Evolutionary conservation across 1,284 basidiomycete species (phyloP).

Genomic region (Wallemia hederae): DNA sequence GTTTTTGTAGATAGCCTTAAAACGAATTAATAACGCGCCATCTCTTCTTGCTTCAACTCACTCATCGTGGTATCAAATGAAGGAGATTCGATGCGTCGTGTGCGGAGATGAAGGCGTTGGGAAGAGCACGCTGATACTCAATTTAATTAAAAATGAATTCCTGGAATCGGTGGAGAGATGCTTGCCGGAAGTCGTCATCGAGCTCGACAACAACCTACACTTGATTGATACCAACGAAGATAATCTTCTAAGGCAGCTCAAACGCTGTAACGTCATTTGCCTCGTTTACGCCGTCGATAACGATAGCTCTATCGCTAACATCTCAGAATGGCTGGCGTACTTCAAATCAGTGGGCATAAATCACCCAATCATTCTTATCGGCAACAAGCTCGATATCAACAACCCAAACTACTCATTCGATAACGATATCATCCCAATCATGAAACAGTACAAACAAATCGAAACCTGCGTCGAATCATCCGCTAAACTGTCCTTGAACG

Average conservation of each 20-base stretch:
- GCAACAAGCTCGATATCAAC: slow-evolving; percentile 90
- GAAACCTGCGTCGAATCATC: slow-evolving; percentile 96
- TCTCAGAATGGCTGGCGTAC: slow-evolving; percentile 91
- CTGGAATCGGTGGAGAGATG: not conserved
- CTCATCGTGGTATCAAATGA: not conserved
- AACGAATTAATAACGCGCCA: not conserved
- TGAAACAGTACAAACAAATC: slow-evolving; percentile 96
- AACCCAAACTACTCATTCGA: slow-evolving; percentile 84
- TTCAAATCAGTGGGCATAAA: slow-evolving; percentile 86
- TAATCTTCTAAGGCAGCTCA: not conserved
- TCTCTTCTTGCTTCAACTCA: not conserved
- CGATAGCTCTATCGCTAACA: slow-evolving; percentile 79
- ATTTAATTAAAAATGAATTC: not conserved
- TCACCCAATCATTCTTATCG: slow-evolving; percentile 87
- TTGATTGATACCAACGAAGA: not conserved
- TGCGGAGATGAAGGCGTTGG: not conserved
- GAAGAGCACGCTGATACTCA: not conserved
- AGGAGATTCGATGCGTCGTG: not conserved
- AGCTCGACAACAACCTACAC: not conserved
- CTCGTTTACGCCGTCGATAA: slow-evolving; percentile 92
- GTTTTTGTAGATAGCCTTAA: not conserved
- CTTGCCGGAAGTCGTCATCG: not conserved
- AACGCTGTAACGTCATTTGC: slow-evolving; percentile 47
- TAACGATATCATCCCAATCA: slow-evolving; percentile 75
- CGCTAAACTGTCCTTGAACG: slow-evolving; percentile 60